Percentiles rank a stretch among this genome's conserved stretches.
phyloP scores from a whole-genome alignment of 805 yeast species.

The Spathaspora hagerdaliae region DNA sequence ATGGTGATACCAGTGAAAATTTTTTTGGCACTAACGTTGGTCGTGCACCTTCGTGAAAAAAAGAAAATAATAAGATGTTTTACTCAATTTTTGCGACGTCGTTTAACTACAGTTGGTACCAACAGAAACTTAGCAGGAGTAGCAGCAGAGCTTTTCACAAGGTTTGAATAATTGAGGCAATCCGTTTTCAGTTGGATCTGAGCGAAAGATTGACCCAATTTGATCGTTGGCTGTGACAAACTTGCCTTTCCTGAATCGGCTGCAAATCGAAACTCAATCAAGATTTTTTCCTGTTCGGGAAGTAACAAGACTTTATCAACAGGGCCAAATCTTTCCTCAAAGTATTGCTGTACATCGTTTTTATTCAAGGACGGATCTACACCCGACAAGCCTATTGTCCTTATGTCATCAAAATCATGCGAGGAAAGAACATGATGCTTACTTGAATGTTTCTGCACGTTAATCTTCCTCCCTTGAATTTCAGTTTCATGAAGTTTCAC shows the following conservation, averaged over 20 bases:
- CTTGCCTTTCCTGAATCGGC: conserved; percentile 50
- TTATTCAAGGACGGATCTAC: conserved; percentile 32
- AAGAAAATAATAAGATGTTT: neutral
- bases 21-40: neutral
- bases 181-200: neutral
- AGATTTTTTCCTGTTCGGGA: conserved; percentile 45
- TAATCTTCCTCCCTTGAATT: conserved; percentile 45
- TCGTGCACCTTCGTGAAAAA: neutral
- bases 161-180: neutral
- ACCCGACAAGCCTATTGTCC: conserved; percentile 18
- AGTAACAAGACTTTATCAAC: conserved; percentile 42
- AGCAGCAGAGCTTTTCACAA: neutral
- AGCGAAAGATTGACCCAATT: neutral
- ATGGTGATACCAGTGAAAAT: too few relatives aligned
- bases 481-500: conserved; percentile 35
- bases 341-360: conserved; percentile 25
- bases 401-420: conserved; percentile 14
- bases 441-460: conserved; percentile 38
- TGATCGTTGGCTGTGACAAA: conserved; percentile 27
- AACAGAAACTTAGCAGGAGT: neutral
- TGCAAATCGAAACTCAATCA: conserved; percentile 42
- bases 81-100: conserved; percentile 1
- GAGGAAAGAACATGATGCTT: conserved; percentile 11
- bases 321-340: conserved; percentile 27
- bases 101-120: conserved; percentile 5